Percentiles rank a stretch among this genome's conserved stretches.
phyloP scores from a whole-genome alignment of 2,329 filamentous ascomycete genomes.

The Paraconiothyrium sp. region DNA sequence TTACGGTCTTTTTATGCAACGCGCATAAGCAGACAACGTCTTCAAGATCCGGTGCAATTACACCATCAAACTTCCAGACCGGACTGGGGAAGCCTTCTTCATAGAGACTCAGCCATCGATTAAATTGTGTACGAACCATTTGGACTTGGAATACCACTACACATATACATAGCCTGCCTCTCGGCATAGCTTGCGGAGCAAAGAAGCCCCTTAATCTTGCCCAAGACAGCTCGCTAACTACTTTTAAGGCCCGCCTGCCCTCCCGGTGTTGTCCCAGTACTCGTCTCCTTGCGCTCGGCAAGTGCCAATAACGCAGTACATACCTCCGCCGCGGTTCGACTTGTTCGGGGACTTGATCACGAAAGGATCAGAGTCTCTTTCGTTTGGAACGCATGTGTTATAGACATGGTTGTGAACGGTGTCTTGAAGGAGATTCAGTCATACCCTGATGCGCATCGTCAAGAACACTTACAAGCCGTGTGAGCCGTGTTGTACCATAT shows the following conservation, averaged over 20 bases:
- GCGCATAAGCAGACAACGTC: no score
- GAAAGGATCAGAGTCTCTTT: conserved; percentile 1
- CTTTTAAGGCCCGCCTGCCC: conserved; percentile 16
- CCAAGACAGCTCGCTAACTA: background rate
- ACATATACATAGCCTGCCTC: no score
- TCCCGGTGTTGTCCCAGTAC: conserved; percentile 17
- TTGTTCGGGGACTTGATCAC: conserved; percentile 16
- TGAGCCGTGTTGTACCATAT: conserved; percentile 20
- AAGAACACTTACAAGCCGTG: conserved; percentile 18
- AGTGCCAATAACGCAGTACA: conserved; percentile 19
- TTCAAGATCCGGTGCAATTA: no score
- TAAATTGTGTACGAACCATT: no score
- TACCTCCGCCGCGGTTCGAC: conserved; percentile 13
- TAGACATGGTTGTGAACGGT: conserved; percentile 3
- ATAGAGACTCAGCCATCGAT: no score
- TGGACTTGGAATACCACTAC: no score
- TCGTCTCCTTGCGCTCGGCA: conserved; percentile 14
- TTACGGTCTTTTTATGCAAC: no score
- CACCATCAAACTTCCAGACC: no score
- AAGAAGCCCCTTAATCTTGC: no score
- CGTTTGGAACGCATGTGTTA: conserved; percentile 3
- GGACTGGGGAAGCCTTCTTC: no score
- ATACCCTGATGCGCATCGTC: background rate
- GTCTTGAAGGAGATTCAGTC: background rate
- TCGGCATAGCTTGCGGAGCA: no score